A percentile compares a stretch with the other conserved stretches of the same genome.
Evolutionary conservation across 2,329 filamentous ascomycete species (phyloP).

Genomic region (Phoma sp.): DNA sequence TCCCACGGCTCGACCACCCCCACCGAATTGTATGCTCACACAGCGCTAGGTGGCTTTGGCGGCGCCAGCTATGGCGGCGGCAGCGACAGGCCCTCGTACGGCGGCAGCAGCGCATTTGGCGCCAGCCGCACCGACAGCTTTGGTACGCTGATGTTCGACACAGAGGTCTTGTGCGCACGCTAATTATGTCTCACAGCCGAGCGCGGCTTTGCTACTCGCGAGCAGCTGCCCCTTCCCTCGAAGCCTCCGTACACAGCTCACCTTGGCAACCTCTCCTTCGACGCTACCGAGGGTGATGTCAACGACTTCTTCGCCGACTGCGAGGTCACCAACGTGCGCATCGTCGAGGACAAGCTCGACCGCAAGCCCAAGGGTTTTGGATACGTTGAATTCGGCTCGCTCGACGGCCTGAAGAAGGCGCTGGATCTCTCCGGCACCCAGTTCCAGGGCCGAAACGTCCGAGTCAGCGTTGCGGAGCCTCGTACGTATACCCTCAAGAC

Average conservation of each 20-base stretch:
- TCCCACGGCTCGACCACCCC: not conserved
- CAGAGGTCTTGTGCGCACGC: conserved; percentile 18
- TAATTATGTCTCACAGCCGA: conserved; percentile 29
- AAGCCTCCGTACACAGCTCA: conserved; percentile 96
- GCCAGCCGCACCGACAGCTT: conserved; percentile 47
- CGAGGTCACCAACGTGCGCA: conserved; percentile 86
- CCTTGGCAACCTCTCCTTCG: conserved; percentile 95
- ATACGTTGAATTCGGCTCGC: conserved; percentile 89
- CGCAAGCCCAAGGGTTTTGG: conserved; percentile 96
- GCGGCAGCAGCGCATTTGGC: conserved; percentile 48
- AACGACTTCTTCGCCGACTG: conserved; percentile 85
- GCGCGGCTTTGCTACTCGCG: conserved; percentile 58
- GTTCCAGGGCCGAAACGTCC: conserved; percentile 87
- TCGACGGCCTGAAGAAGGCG: conserved; percentile 91
- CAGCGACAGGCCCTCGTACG: conserved; percentile 57
- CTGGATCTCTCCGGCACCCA: conserved; percentile 79
- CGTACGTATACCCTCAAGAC: conserved; percentile 67
- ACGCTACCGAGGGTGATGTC: conserved; percentile 83
- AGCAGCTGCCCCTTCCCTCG: conserved; percentile 83
- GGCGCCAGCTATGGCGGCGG: conserved; percentile 53
- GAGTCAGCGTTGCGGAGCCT: conserved; percentile 95
- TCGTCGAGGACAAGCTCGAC: conserved; percentile 95
- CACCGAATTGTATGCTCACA: conserved; percentile 25
- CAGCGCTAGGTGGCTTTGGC: conserved; percentile 41
- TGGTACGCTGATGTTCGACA: conserved; percentile 35